phyloP scores from a whole-genome alignment of 2,329 filamentous ascomycete genomes.

The Lasiodiplodia hormozganensis region DNA sequence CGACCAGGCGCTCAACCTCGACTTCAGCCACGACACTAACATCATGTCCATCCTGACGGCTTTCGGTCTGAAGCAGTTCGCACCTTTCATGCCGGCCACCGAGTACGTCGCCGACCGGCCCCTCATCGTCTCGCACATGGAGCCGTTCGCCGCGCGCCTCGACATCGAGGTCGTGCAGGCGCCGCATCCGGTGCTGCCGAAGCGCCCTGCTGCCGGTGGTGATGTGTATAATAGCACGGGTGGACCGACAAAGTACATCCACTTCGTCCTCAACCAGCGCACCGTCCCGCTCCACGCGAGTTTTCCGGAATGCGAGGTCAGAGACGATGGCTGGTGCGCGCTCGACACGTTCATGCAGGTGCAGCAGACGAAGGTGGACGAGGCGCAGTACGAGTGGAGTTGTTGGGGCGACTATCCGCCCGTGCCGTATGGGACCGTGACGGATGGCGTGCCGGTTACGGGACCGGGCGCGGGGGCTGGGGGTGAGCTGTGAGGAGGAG shows the following conservation, averaged over 20 bases:
- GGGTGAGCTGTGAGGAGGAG: conserved; percentile 1
- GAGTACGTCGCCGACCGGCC: conserved; percentile 63
- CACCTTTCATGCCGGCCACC: conserved; percentile 59
- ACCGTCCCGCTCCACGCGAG: conserved; percentile 73
- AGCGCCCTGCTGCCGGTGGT: conserved; percentile 37
- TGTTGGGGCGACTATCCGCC: conserved; percentile 67
- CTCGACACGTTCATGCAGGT: conserved; percentile 70
- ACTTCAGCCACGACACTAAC: conserved; percentile 81
- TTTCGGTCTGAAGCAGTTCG: conserved; percentile 75
- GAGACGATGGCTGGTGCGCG: conserved; percentile 81
- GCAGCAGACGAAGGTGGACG: conserved; percentile 64
- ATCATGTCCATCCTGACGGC: conserved; percentile 74
- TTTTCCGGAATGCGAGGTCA: conserved; percentile 68
- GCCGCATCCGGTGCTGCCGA: conserved; percentile 63
- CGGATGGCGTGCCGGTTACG: conserved; percentile 55
- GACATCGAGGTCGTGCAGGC: conserved; percentile 77
- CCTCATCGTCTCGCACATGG: conserved; percentile 71
- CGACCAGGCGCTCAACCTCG: conserved; percentile 76
- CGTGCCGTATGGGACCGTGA: conserved; percentile 57
- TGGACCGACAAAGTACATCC: conserved; percentile 70
- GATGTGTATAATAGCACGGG: conserved; percentile 41
- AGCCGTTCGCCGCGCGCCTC: conserved; percentile 74
- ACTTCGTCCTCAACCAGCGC: conserved; percentile 77
- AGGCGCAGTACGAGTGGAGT: conserved; percentile 68
- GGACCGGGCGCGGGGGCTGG: background rate